Evolutionary conservation across 148 eudicot genomes (phyloP).

Genomic region (Simmondsia chinensis): DNA sequence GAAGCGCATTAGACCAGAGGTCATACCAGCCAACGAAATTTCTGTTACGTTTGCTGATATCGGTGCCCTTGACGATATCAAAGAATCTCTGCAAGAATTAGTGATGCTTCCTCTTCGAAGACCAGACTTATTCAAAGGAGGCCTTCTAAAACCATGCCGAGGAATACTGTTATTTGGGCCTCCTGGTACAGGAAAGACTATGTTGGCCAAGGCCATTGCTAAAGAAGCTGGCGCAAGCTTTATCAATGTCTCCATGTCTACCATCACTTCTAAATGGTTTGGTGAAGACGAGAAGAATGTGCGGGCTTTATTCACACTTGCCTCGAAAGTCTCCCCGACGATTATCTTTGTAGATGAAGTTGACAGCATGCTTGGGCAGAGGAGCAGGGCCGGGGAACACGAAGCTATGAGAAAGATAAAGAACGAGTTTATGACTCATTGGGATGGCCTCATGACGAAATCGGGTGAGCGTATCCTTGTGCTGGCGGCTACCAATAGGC

Average conservation of each 20-base stretch:
- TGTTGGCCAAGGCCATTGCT: conserved; percentile 96
- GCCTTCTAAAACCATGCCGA: conserved; percentile 83
- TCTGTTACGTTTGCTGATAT: conserved; percentile 84
- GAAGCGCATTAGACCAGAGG: conserved; percentile 91
- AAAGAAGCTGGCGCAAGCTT: conserved; percentile 96
- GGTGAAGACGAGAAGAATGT: conserved; percentile 99
- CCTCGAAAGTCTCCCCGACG: conserved; percentile 89
- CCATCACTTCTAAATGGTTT: conserved; percentile 93
- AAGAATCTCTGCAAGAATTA: conserved; percentile 81
- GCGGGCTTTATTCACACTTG: conserved; percentile 79
- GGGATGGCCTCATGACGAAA: conserved; percentile 86
- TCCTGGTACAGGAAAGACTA: conserved; percentile 94
- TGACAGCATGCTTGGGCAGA: conserved; percentile 94
- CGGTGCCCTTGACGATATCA: conserved; percentile 71
- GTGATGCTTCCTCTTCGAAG: conserved; percentile 90
- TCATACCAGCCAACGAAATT: conserved; percentile 71
- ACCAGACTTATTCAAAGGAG: conserved; percentile 87
- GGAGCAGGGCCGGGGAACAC: conserved; percentile 79
- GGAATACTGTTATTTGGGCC: conserved; percentile 93
- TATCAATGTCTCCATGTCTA: conserved; percentile 92
- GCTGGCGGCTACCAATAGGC: conserved; percentile 95
- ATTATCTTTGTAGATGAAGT: conserved; percentile 95
- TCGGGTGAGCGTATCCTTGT: conserved; percentile 78
- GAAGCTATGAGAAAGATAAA: conserved; percentile 97
- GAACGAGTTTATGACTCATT: conserved; percentile 92